Evolutionary conservation across 306 rosid genomes (phyloP).

Genomic region (Sicyos edulis): DNA sequence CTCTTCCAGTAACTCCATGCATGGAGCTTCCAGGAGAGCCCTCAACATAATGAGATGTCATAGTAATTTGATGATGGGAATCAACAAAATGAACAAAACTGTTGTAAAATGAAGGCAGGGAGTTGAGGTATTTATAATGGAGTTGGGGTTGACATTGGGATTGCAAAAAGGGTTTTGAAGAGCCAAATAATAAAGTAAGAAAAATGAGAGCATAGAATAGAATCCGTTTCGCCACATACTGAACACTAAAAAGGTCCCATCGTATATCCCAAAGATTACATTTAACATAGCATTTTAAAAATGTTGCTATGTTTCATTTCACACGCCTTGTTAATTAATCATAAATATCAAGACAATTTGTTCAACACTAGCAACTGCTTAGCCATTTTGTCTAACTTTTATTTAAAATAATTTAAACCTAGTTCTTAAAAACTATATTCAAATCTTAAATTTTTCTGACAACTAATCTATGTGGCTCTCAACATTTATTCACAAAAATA

Average conservation of each 20-base stretch:
- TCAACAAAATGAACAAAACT: background rate
- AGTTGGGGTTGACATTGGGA: conserved; percentile 38
- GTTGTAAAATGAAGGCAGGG: background rate
- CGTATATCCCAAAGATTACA: conserved; percentile 50
- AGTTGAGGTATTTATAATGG: conserved; percentile 36
- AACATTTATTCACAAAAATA: background rate
- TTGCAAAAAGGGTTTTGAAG: background rate
- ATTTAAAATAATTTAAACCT: too few relatives aligned
- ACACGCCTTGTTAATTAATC: background rate
- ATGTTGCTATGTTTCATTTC: background rate
- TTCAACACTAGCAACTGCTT: too few relatives aligned
- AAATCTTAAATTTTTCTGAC: background rate
- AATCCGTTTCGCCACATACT: conserved; percentile 51
- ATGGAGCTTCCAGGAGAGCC: conserved; percentile 91
- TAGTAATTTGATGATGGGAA: too few relatives aligned
- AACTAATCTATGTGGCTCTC: background rate
- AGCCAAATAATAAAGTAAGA: conserved; percentile 11
- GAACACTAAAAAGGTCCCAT: conserved; percentile 35
- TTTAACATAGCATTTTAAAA: background rate
- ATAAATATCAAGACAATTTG: background rate
- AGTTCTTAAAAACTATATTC: background rate
- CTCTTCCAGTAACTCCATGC: conserved; percentile 90
- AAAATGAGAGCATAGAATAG: background rate
- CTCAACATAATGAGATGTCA: conserved; percentile 15
- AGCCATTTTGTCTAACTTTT: too few relatives aligned